Evolutionary conservation across 495 filamentous ascomycete species (phyloP), one percentile per base, ranked within the genome.

Genomic region (Aspergillus incahuasiensis): DNA sequence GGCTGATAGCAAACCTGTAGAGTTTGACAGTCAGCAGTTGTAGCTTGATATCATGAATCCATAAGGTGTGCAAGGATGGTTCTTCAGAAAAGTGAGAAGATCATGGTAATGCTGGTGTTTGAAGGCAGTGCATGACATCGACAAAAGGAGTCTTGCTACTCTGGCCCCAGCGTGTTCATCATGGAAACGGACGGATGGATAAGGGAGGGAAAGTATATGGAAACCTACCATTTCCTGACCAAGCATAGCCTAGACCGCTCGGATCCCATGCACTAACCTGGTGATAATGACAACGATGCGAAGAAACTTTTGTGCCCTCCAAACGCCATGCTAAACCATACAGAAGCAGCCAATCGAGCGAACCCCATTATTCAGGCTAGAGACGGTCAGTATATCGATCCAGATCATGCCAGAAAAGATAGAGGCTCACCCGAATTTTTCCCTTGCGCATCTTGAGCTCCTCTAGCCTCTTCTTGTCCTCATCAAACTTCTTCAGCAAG

Each of bases 111-210:
- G 77, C 78, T 80, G 78, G 77, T 75, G 58, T 71, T 73, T 75
- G 68, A 67, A 80, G 77, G 59, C 77, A 81, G 70, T 52, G 75
- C 67, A 71, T 58, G 55, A 71, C 71, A 71, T 70, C 70, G 56
- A 51, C 57, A 55, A 28, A 3, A 46, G 43, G 68, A 70, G 66
- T 71, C 66, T 70, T 69, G 61, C 74, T 81, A 77, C 74, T 80
- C 71, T 81, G 77, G 79, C 78, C 79, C 78, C 76, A 80, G 79
- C 77, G 68, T 58, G 63, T 63, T 80, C 79, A 80, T 82, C 79
- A 74, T 64, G 39, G 48, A 35, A 32, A 34, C 41, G 16, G 32
- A 25, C 9, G 41, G 40, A 34, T 40, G 24, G 32, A 35, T 12
- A 15, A 2, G 9, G 48, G 40, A 57, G 38, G 16, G 52, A 34